phyloP scores from a whole-genome alignment of 306 rosid genomes.

The Calophaca sinica region DNA sequence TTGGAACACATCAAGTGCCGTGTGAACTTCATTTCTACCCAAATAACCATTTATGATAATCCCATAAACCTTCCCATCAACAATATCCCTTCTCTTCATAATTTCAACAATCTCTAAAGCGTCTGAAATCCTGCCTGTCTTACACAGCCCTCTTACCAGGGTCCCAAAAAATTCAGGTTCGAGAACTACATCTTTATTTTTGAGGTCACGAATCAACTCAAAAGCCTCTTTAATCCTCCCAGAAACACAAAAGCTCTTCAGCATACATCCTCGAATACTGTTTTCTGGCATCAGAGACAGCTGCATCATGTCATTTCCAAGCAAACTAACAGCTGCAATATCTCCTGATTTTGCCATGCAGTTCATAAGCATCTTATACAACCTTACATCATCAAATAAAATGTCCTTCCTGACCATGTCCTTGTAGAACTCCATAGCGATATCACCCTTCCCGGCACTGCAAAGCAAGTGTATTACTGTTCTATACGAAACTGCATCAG shows the following conservation, averaged over 20 bases:
- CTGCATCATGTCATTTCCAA: conserved; percentile 72
- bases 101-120: conserved; percentile 79
- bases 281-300: conserved; percentile 61
- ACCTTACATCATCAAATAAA: conserved; percentile 60
- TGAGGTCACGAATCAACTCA: conserved; percentile 76
- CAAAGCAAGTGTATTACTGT: conserved; percentile 65
- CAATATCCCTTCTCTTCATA: conserved; percentile 60
- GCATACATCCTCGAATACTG: conserved; percentile 59
- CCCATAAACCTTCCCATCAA: conserved; percentile 64
- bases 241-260: conserved; percentile 73
- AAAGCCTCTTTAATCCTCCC: conserved; percentile 80
- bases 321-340: conserved; percentile 56
- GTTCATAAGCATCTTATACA: conserved; percentile 64
- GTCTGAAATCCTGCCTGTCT: conserved; percentile 66
- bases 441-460: conserved; percentile 68
- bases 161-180: conserved; percentile 66
- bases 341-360: conserved; percentile 72
- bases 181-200: conserved; percentile 63
- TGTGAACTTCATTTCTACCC: conserved; percentile 55
- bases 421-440: conserved; percentile 86
- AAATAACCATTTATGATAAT: conserved; percentile 74
- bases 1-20: conserved; percentile 70
- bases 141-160: conserved; percentile 81
- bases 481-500: conserved; percentile 70
- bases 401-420: conserved; percentile 72